Evolutionary conservation across 331 rosid species (phyloP).

Genomic region (Dryas integrifolia): DNA sequence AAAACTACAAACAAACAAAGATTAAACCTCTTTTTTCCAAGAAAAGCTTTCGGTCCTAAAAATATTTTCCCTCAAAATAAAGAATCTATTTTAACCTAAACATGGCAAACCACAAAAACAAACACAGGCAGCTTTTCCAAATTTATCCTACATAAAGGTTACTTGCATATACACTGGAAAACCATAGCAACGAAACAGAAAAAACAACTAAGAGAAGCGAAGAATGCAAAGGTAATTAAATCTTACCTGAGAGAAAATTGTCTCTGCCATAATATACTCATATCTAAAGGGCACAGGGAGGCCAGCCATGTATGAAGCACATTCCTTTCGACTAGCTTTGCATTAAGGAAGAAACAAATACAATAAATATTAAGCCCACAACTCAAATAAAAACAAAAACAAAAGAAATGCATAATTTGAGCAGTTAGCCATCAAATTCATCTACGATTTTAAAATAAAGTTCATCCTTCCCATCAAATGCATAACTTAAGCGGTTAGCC

Average conservation of each 20-base stretch:
- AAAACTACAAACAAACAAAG: too few species aligned
- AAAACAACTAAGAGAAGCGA: background rate
- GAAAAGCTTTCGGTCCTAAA: too few species aligned
- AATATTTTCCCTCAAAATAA: background rate
- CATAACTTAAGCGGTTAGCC: background rate
- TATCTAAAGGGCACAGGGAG: slow-evolving; percentile 94
- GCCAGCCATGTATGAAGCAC: slow-evolving; percentile 94
- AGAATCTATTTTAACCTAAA: background rate
- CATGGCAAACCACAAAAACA: background rate
- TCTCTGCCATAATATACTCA: slow-evolving; percentile 98
- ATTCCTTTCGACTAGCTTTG: slow-evolving; percentile 99
- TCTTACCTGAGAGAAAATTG: slow-evolving; percentile 94
- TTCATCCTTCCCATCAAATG: background rate
- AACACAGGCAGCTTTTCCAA: background rate
- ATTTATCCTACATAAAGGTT: background rate
- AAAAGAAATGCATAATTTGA: background rate
- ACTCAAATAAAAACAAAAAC: background rate
- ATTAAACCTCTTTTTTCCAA: too few species aligned
- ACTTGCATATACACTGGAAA: background rate
- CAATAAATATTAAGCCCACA: slow-evolving; percentile 38
- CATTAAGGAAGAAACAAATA: slow-evolving; percentile 56
- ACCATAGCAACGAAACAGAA: background rate
- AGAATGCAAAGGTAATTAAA: slow-evolving; percentile 3
- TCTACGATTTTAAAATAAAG: background rate
- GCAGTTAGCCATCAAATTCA: background rate